Conservation (phyloP, 371 early-diverging fungal genomes). For the Mycotypha africana region DNA sequence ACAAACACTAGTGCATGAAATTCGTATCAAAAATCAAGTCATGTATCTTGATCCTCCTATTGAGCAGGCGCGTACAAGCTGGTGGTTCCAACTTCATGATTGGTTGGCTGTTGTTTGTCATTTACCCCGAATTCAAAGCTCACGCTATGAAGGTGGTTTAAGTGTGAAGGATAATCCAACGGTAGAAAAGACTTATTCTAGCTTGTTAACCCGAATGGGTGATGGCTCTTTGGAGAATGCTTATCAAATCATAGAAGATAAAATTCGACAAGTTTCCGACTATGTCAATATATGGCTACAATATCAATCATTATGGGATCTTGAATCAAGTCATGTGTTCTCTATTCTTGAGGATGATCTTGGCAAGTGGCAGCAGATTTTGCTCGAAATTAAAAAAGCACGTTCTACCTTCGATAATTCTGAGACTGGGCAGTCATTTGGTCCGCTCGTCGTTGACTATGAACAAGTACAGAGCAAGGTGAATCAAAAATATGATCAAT, state of each 20-base stretch:
- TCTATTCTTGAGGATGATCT: conserved; percentile 88
- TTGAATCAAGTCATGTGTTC: conserved; percentile 82
- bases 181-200: conserved; percentile 63
- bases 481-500: conserved; percentile 94
- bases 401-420: conserved; percentile 95
- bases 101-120: conserved; percentile 85
- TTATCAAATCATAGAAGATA: conserved; percentile 81
- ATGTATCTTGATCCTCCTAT: conserved; percentile 96
- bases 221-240: conserved; percentile 68
- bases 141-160: conserved; percentile 85
- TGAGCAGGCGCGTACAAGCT: conserved; percentile 86
- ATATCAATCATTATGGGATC: conserved; percentile 97
- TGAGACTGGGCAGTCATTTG: conserved; percentile 85
- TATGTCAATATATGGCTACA: conserved; percentile 95
- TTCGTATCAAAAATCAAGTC: conserved; percentile 88
- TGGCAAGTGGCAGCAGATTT: conserved; percentile 88
- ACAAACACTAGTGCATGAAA: conserved; percentile 71
- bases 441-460: conserved; percentile 87
- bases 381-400: conserved; percentile 92
- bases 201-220: conserved; percentile 69
- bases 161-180: conserved; percentile 52
- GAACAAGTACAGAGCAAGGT: conserved; percentile 97
- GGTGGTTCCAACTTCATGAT: conserved; percentile 87
- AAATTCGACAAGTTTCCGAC: conserved; percentile 69
- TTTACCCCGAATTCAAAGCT: conserved; percentile 78